phyloP scores from a whole-genome alignment of 2,329 filamentous ascomycete genomes.

The Trichoderma sp. region DNA sequence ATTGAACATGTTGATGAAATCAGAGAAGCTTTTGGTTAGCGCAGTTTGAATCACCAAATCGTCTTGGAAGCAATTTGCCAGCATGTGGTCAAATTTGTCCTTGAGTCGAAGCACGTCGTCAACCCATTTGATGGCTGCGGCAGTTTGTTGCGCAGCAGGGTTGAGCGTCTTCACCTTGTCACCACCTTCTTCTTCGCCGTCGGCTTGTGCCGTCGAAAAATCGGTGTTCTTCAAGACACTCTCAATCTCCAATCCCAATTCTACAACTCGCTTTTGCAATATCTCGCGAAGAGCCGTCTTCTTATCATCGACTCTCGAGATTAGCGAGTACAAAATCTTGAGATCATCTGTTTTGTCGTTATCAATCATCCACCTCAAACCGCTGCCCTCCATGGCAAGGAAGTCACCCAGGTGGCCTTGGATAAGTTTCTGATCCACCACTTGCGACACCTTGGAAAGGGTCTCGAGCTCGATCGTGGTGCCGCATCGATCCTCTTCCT shows the following conservation, averaged over 20 bases:
- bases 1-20: constrained; percentile 90
- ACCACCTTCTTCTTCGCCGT: constrained; percentile 53
- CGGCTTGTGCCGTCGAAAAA: constrained; percentile 49
- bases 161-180: constrained; percentile 44
- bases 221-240: constrained; percentile 61
- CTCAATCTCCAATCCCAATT: constrained; percentile 84
- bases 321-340: constrained; percentile 77
- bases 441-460: constrained; percentile 69
- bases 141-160: constrained; percentile 75
- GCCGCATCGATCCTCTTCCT: constrained; percentile 81
- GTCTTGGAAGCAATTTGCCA: constrained; percentile 70
- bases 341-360: constrained; percentile 82
- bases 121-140: constrained; percentile 91
- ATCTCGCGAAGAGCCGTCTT: constrained; percentile 72
- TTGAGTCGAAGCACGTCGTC: constrained; percentile 86
- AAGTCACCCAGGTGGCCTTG: constrained; percentile 77
- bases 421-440: constrained; percentile 84
- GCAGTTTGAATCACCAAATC: constrained; percentile 81
- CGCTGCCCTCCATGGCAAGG: constrained; percentile 80
- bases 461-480: constrained; percentile 79
- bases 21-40: constrained; percentile 82
- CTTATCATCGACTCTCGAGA: constrained; percentile 74
- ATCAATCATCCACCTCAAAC: constrained; percentile 87
- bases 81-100: constrained; percentile 84
- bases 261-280: constrained; percentile 74